Conservation (phyloP, 2,329 filamentous ascomycete species). For the Ceratocystis cubensis region DNA sequence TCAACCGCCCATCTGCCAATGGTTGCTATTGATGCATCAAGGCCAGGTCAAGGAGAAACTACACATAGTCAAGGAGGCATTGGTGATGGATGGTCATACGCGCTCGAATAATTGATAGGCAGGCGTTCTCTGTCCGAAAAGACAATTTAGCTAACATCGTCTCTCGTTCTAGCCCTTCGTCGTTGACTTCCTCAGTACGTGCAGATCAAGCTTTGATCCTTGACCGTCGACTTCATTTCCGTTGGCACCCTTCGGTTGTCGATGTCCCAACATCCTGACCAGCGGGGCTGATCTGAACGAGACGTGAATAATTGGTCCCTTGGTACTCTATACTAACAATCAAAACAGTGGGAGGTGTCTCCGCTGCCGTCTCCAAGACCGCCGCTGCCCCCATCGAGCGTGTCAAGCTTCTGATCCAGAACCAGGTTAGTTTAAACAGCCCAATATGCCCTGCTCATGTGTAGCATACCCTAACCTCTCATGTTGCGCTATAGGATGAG, state of each 20-base stretch:
- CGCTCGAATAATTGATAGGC: not conserved
- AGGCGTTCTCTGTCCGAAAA: not conserved
- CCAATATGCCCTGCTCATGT: not conserved
- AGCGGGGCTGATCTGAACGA: not conserved
- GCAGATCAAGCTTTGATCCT: not conserved
- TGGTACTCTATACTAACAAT: slow-evolving; percentile 23
- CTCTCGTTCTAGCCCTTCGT: slow-evolving; percentile 61
- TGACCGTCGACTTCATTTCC: not conserved
- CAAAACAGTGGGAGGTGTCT: slow-evolving; percentile 91
- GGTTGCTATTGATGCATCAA: not conserved
- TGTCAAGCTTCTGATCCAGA: slow-evolving; percentile 99
- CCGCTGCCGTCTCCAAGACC: slow-evolving; percentile 99
- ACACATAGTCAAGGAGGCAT: not conserved
- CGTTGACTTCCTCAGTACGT: slow-evolving; percentile 98
- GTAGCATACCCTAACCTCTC: slow-evolving; percentile 26
- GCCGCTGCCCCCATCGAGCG: slow-evolving; percentile 99
- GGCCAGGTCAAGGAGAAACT: not conserved
- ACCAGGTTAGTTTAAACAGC: slow-evolving; percentile 65
- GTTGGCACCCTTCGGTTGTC: not conserved
- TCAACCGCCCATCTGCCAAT: not conserved
- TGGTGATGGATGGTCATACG: not conserved
- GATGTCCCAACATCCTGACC: not conserved
- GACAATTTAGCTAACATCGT: not conserved
- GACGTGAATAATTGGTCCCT: not conserved
- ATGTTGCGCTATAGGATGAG: slow-evolving; percentile 62